Evolutionary conservation across 495 filamentous ascomycete species (phyloP).

Genomic region (Amphirosellinia nigrospora): DNA sequence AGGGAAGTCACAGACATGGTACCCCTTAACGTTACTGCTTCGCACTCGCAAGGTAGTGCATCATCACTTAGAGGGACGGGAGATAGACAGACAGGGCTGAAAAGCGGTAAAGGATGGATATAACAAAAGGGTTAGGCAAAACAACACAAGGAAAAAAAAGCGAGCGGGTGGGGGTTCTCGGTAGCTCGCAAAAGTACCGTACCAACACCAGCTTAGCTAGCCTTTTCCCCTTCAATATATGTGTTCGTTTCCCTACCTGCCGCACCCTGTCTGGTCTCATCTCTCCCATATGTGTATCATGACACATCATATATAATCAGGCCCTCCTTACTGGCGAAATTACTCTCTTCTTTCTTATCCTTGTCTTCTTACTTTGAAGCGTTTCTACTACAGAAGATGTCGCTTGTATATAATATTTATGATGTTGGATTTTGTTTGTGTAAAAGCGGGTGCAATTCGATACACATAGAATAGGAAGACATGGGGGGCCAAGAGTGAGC

Average conservation of each 20-base stretch:
- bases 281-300: background rate
- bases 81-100: background rate
- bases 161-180: slow-evolving; percentile 18
- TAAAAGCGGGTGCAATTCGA: background rate
- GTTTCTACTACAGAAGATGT: background rate
- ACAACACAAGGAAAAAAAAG: slow-evolving; percentile 28
- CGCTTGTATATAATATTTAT: slow-evolving; percentile 13
- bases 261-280: slow-evolving; percentile 8
- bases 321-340: background rate
- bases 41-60: background rate
- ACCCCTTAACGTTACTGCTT: background rate
- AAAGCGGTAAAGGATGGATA: background rate
- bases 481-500: background rate
- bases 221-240: slow-evolving; percentile 16
- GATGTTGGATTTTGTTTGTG: background rate
- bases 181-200: slow-evolving; percentile 22
- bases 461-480: background rate
- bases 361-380: slow-evolving; percentile 3
- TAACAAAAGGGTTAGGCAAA: slow-evolving; percentile 15
- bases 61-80: background rate
- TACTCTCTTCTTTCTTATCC: slow-evolving; percentile 2
- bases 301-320: background rate
- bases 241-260: slow-evolving; percentile 9
- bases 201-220: slow-evolving; percentile 21
- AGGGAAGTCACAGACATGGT: slow-evolving; percentile 23